Evolutionary conservation across 768 basidiomycete species (phyloP).

Genomic region (Hemileccinum rubropunctum): DNA sequence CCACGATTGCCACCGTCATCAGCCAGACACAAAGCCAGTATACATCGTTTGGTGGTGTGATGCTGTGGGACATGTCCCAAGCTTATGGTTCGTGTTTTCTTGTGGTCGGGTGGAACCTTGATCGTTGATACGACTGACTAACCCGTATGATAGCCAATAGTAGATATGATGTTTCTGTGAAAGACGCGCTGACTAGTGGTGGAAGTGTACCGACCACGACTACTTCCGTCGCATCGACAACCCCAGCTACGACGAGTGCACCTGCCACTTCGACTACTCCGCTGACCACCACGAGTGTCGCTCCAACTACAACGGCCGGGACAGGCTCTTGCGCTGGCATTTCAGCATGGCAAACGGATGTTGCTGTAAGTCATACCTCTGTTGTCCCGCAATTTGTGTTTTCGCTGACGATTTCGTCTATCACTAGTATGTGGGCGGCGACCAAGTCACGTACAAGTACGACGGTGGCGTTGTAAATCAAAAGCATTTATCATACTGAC

Average conservation of each 20-base stretch:
- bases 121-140: background rate
- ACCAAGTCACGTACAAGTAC: conserved; percentile 42
- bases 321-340: conserved; percentile 39
- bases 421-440: conserved; percentile 44
- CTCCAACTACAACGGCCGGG: conserved; percentile 8
- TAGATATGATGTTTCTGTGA: conserved; percentile 59
- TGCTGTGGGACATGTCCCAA: conserved; percentile 46
- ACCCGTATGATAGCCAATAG: conserved; percentile 42
- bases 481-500: background rate
- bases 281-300: conserved; percentile 4
- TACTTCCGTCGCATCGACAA: conserved; percentile 20
- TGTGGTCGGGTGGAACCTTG: background rate
- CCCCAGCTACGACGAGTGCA: conserved; percentile 7
- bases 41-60: conserved; percentile 47
- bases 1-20: conserved; percentile 35
- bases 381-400: background rate
- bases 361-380: conserved; percentile 35
- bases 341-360: conserved; percentile 39
- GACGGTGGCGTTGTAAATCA: conserved; percentile 1
- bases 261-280: conserved; percentile 6
- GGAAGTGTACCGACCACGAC: conserved; percentile 3
- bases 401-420: background rate
- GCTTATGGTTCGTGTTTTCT: conserved; percentile 35
- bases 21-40: conserved; percentile 34
- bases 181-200: conserved; percentile 45